Evolutionary conservation across 305 asterid species (phyloP).

Genomic region (Rubia occidens): DNA sequence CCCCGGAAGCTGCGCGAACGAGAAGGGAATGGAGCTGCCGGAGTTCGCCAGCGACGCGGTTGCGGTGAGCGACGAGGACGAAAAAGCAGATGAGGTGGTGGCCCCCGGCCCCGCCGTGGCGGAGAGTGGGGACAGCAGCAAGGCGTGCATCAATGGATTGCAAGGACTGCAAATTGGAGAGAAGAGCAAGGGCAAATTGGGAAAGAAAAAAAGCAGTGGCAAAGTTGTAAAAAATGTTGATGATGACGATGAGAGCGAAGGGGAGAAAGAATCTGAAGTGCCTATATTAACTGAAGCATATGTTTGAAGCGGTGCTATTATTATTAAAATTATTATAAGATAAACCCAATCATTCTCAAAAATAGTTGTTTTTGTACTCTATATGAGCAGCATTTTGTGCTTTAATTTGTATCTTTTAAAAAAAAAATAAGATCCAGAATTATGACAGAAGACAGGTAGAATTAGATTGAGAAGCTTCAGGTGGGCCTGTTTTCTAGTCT

Average conservation of each 20-base stretch:
- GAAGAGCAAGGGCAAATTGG: conserved; percentile 26
- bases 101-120: conserved; percentile 25
- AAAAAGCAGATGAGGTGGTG: conserved; percentile 32
- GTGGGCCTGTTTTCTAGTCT: conserved; percentile 6
- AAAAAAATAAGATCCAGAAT: neutral
- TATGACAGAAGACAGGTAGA: neutral
- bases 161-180: conserved; percentile 50
- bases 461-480: neutral
- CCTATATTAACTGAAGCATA: conserved; percentile 47
- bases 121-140: conserved; percentile 26
- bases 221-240: neutral
- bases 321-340: neutral
- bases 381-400: neutral
- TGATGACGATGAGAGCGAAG: conserved; percentile 25
- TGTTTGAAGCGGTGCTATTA: conserved; percentile 17
- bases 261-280: conserved; percentile 22
- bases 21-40: conserved; percentile 42
- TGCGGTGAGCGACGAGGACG: conserved; percentile 23
- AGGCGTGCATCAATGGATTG: conserved; percentile 58
- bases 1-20: conserved; percentile 38
- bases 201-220: conserved; percentile 20
- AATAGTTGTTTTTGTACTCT: neutral
- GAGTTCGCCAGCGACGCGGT: conserved; percentile 38
- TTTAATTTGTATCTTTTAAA: too few species aligned
- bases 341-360: too few species aligned